Percentiles rank a stretch among this genome's conserved stretches.
Conservation (phyloP, 2,329 filamentous ascomycete genomes). For the Neonectria neomacrospora region DNA sequence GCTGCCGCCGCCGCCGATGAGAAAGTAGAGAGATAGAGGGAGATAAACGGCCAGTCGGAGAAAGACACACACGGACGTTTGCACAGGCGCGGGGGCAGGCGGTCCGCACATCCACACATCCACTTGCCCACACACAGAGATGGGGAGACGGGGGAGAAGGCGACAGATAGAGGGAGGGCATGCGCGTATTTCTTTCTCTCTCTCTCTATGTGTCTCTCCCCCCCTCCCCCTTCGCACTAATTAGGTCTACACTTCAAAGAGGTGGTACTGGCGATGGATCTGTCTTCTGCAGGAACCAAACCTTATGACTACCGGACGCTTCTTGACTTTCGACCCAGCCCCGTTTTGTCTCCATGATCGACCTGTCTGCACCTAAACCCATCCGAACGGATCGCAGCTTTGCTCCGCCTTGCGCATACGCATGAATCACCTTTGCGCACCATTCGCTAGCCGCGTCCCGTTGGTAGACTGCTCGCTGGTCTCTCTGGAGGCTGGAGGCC, state of each 20-base stretch:
- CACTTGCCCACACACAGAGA: not conserved
- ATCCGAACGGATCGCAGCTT: constrained; percentile 15
- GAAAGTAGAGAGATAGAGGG: not conserved
- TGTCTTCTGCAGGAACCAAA: constrained; percentile 21
- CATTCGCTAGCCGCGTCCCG: constrained; percentile 24
- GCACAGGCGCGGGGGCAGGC: constrained; percentile 1
- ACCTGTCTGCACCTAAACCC: constrained; percentile 10
- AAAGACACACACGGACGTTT: constrained; percentile 11
- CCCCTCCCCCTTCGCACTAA: too few species aligned
- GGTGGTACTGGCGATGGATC: not conserved
- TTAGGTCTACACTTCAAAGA: not conserved
- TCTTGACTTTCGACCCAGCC: constrained; percentile 8
- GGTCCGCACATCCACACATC: not conserved
- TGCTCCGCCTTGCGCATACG: constrained; percentile 27
- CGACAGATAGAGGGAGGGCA: not conserved
- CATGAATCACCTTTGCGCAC: constrained; percentile 36
- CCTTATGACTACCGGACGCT: constrained; percentile 10
- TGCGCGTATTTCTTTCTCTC: not conserved
- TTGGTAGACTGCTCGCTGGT: constrained; percentile 1
- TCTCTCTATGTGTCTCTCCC: not conserved
- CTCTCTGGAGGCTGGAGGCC: not conserved
- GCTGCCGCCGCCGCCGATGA: constrained; percentile 6
- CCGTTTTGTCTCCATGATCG: constrained; percentile 8
- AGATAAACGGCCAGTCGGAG: not conserved
- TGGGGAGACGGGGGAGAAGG: not conserved